Evolutionary conservation across 2,329 filamentous ascomycete genomes (phyloP), one percentile per base, ranked within the genome.

Genomic region (Calonectria henricotiae): DNA sequence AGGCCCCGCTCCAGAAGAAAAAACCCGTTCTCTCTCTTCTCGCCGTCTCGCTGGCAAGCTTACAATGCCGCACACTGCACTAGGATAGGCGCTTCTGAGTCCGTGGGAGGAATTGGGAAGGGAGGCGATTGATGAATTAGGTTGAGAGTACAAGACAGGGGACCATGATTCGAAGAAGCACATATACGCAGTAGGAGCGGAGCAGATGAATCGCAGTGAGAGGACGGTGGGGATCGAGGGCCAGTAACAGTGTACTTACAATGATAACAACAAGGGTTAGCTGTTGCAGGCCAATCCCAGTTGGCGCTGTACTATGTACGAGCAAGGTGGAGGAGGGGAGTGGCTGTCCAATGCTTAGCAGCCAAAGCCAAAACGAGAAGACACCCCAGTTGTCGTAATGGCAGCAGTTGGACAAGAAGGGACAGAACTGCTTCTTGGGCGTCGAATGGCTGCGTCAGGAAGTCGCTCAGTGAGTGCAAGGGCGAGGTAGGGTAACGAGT

Each of bases 11-110:
- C 68, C 65, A 9, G 12, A 13, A 37, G 11, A 37, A 37, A 37
- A 43, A 71, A 70, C 55, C 39, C n/a, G 76, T 78, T 78, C 73
- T 78, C 76, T 78, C 76, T 78, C 76, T 72, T 78, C 76, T 76
- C 74, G 71, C 63, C 61, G 54, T 71, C 74, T 71, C 69, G 73
- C 71, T 74, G 64, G 64, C 44, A 55, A 68, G 73, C 69, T 74
- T 71, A 55, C 70, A 67, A 69, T 74, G 74, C 69, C 69, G 70
- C 68, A 67, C 58, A 67, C 66, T 71, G 65, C 70, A 65, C 69
- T 47, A 68, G 73, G 76, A 76, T 68, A 68, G 73, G 72, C 67
- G 76, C 65, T 74, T 72, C 64, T 72, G 67, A 74, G 73, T 73
- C 73, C 72, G 70, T 68, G 51, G 69, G 71, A 71, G 25, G 20